These are phyloP conservation scores for Aspergillus fructus DNA, from an alignment of 2,329 filamentous ascomycete species.

Conservation along the genomic window DNA sequence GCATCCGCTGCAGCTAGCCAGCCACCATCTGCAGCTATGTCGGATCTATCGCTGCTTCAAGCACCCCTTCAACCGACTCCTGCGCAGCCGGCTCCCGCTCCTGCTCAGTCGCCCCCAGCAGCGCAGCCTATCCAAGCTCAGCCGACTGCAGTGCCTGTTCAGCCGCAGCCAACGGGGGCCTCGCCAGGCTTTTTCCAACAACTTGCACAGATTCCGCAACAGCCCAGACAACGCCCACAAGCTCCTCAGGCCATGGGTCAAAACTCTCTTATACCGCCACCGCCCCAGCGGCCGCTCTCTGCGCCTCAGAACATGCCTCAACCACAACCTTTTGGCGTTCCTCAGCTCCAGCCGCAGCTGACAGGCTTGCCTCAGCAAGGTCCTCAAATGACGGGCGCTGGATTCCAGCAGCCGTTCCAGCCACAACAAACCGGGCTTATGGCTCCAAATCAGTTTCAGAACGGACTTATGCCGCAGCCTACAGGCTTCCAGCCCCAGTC, in stretches of 20 bases:
- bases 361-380: conserved; percentile 66
- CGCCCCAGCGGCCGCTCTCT: conserved; percentile 77
- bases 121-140: conserved; percentile 37
- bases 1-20: conserved; percentile 33
- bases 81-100: conserved; percentile 46
- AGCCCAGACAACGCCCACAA: conserved; percentile 66
- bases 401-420: conserved; percentile 58
- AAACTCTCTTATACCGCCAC: conserved; percentile 70
- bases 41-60: conserved; percentile 65
- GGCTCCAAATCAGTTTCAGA: conserved; percentile 38
- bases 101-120: conserved; percentile 44
- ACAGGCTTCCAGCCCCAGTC: conserved; percentile 48
- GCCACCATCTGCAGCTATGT: conserved; percentile 64
- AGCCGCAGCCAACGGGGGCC: conserved; percentile 47
- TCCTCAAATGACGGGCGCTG: conserved; percentile 64
- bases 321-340: conserved; percentile 68
- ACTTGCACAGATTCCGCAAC: conserved; percentile 35
- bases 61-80: conserved; percentile 58
- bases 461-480: conserved; percentile 45
- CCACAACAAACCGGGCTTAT: conserved; percentile 66
- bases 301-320: conserved; percentile 77
- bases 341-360: conserved; percentile 78
- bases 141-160: conserved; percentile 38
- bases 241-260: conserved; percentile 64
- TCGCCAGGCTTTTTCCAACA: conserved; percentile 53